Evolutionary conservation across 305 asterid species (phyloP).

Genomic region (Solanum hybrid): DNA sequence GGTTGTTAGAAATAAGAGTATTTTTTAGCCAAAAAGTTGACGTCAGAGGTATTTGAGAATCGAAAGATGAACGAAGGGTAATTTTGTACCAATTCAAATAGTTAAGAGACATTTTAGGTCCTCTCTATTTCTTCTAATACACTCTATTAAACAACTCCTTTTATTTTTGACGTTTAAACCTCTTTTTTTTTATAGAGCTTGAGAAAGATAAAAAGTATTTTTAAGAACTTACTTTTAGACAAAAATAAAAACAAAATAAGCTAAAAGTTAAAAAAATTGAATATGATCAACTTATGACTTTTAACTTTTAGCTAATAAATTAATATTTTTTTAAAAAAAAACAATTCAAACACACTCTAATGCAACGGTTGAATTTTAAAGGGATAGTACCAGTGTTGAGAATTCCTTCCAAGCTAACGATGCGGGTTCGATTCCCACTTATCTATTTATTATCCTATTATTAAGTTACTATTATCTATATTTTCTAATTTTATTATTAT

Average conservation of each 20-base stretch:
- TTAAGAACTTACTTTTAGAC: not conserved
- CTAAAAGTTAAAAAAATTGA: no score
- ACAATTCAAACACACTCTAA: not conserved
- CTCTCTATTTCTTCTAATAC: not conserved
- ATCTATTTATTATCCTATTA: no score
- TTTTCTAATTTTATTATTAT: not conserved
- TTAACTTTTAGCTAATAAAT: not conserved
- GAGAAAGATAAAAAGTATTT: not conserved
- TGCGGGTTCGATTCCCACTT: not conserved
- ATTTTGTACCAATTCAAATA: not conserved
- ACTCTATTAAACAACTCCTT: not conserved
- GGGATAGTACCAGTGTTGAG: not conserved
- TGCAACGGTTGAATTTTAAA: not conserved
- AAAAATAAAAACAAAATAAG: not conserved
- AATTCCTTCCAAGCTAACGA: not conserved
- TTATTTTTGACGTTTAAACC: not conserved
- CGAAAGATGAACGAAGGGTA: rapidly evolving
- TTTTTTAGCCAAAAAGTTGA: not conserved
- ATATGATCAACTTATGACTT: not conserved
- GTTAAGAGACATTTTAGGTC: no score
- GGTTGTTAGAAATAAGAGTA: not conserved
- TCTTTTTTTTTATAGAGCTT: not conserved
- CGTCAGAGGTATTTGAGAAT: no score
- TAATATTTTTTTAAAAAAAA: no score
- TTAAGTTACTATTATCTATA: not conserved